Evolutionary conservation across 108 stramenopile species (phyloP), one percentile per base, ranked within the genome.

Genomic region (Cyclostephanos tholiformis): DNA sequence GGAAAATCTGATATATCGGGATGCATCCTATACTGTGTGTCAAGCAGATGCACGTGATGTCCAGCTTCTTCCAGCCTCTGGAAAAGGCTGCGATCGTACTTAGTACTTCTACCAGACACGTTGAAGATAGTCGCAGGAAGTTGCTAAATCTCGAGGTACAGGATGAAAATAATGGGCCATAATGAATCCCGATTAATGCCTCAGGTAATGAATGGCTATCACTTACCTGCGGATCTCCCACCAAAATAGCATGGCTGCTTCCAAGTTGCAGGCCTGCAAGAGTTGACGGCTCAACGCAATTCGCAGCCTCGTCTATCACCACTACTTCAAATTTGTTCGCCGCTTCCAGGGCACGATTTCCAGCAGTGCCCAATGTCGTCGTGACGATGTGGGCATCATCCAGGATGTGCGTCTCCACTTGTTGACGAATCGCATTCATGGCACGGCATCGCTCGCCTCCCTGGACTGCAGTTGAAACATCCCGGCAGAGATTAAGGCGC

Each of bases 291-390:
- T 99, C 99, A 1, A 95, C 92, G 57, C 91, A 89, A 76, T 99
- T 98, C 4, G 97, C 98, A 0, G 98, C 98, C 74, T 99, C 99
- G 77, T 99, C 99, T 25, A 99, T 87, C 3, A 99, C 97, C 2
- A 98, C 96, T 13, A 97, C 96, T 67, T 94, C 95, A 76, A 99
- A 96, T 69, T 92, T 95, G 36, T 89, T 83, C 16, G 88, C 84
- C 10, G 90, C 84, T 69, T 97, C 91, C 29, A 98, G 56, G 32
- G 88, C 83, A 26, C 86, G 82, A 61, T 82, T 87, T n/a, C 96
- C 97, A 30, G 95, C 90, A 5, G 96, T 93, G 36, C 96, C 97
- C 17, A 99, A 79, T 0, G 99, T 99, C 25, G 97, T 97, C 88
- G 97, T 95, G 2, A 99, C 94, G 43, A 99, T 89, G 66, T 98